Conservation (phyloP, 371 early-diverging fungal genomes). For the Funneliformis caledonium region DNA sequence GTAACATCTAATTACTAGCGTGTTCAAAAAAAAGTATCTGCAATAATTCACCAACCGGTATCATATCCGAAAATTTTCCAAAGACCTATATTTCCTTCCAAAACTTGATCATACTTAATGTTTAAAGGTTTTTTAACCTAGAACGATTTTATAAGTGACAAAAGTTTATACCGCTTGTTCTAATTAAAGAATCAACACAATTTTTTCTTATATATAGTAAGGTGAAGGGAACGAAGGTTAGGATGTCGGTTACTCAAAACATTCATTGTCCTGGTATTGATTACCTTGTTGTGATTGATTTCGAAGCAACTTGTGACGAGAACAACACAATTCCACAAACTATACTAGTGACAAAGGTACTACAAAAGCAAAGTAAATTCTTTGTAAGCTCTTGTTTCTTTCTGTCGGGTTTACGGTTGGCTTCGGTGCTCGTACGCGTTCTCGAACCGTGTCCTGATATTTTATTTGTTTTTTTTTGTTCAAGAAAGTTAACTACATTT, state of each 20-base stretch:
- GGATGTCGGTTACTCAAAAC: conserved; percentile 22
- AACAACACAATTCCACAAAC: conserved; percentile 61
- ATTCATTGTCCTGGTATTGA: conserved; percentile 46
- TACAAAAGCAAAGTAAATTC: conserved; percentile 10
- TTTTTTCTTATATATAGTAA: not conserved
- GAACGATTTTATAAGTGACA: not conserved
- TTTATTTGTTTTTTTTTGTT: conserved; percentile 31
- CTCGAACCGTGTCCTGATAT: conserved; percentile 40
- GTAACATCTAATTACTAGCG: too few relatives aligned
- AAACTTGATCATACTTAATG: not conserved
- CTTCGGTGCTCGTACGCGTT: conserved; percentile 31
- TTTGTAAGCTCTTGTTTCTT: not conserved
- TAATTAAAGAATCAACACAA: not conserved
- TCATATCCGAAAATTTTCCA: too few relatives aligned
- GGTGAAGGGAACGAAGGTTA: conserved; percentile 15
- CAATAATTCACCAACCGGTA: too few relatives aligned
- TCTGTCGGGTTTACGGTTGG: conserved; percentile 32
- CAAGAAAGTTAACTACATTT: conserved; percentile 7
- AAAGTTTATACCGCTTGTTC: not conserved
- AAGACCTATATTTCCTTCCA: too few relatives aligned
- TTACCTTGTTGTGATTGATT: conserved; percentile 67
- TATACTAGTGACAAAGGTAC: conserved; percentile 65
- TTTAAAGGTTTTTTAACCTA: not conserved
- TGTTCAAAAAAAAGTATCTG: too few relatives aligned
- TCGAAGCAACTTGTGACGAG: conserved; percentile 78